These are phyloP conservation scores for Guadua angustifolia DNA, from an alignment of 176 grass and related monocot genomes.

Conservation along the genomic window DNA sequence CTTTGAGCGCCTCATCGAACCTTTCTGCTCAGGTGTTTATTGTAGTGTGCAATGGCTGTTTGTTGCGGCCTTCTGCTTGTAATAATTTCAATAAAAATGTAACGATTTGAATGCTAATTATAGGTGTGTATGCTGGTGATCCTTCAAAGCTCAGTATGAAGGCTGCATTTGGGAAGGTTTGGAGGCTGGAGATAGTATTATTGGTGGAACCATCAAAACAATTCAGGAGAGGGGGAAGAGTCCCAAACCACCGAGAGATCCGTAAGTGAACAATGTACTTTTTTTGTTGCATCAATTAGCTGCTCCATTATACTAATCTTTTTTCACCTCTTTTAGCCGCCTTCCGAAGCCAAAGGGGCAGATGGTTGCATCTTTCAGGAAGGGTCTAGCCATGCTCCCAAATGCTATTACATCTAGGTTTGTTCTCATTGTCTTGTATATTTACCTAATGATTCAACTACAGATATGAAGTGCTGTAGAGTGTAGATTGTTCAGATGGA, in stretches of 20 bases:
- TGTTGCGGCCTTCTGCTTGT: slow-evolving; percentile 7
- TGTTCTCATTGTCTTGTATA: slow-evolving; percentile 28
- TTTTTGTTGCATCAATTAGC: slow-evolving; percentile 2
- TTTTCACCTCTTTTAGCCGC: slow-evolving; percentile 47
- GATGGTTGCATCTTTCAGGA: slow-evolving; percentile 94
- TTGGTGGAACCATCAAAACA: slow-evolving; percentile 90
- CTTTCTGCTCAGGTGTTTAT: slow-evolving; percentile 83
- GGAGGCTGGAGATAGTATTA: slow-evolving; percentile 80
- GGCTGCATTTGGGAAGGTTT: slow-evolving; percentile 94
- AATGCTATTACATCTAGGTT: slow-evolving; percentile 90
- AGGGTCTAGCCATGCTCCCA: slow-evolving; percentile 87
- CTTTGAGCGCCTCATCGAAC: slow-evolving; percentile 93
- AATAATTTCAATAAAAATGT: neutral
- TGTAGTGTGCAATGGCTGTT: neutral
- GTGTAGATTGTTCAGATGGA: neutral
- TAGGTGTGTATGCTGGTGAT: slow-evolving; percentile 95
- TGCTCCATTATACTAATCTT: slow-evolving; percentile 17
- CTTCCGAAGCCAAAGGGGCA: slow-evolving; percentile 89
- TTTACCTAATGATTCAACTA: neutral
- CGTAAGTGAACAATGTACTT: slow-evolving; percentile 52
- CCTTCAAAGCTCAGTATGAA: slow-evolving; percentile 92
- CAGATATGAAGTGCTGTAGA: neutral
- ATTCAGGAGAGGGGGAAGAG: slow-evolving; percentile 80
- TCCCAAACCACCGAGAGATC: slow-evolving; percentile 66
- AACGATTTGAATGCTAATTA: neutral